Conservation (phyloP, 441 rosid species). For the Biscutella auriculata region DNA sequence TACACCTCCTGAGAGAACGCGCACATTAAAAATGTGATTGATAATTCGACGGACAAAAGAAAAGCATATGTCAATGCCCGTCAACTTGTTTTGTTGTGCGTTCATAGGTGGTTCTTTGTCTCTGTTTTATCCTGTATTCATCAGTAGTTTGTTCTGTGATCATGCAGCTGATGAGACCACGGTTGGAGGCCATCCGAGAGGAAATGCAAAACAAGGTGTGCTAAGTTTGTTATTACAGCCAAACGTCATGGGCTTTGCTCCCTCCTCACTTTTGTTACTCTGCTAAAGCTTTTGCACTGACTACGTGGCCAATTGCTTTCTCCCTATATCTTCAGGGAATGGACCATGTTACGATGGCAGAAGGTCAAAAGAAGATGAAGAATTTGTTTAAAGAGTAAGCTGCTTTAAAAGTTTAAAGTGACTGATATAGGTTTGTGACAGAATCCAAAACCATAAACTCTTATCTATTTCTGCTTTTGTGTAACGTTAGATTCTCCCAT, state of each 20-base stretch:
- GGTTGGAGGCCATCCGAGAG: constrained; percentile 44
- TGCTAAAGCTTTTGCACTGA: background rate
- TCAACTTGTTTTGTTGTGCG: no score
- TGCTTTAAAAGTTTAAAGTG: background rate
- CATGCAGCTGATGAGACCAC: constrained; percentile 63
- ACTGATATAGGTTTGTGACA: no score
- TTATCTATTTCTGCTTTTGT: no score
- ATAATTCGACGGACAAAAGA: background rate
- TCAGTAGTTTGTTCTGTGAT: constrained; percentile 17
- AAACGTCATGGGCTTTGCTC: background rate
- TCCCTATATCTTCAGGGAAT: constrained; percentile 24
- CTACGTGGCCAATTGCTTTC: background rate
- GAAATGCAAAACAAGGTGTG: constrained; percentile 42
- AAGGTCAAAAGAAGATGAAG: constrained; percentile 49
- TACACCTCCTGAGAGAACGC: background rate
- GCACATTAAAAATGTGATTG: background rate
- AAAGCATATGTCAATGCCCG: background rate
- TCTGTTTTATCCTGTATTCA: background rate
- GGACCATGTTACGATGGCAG: constrained; percentile 33
- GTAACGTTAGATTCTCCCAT: no score
- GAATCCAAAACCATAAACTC: no score
- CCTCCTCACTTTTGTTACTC: background rate
- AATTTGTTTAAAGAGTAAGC: constrained; percentile 62
- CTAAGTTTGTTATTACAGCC: constrained; percentile 6
- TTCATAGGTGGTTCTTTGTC: no score